Base-by-base conservation (phyloP, 2,329 filamentous ascomycete genomes). In the Aciculosporium take region DNA sequence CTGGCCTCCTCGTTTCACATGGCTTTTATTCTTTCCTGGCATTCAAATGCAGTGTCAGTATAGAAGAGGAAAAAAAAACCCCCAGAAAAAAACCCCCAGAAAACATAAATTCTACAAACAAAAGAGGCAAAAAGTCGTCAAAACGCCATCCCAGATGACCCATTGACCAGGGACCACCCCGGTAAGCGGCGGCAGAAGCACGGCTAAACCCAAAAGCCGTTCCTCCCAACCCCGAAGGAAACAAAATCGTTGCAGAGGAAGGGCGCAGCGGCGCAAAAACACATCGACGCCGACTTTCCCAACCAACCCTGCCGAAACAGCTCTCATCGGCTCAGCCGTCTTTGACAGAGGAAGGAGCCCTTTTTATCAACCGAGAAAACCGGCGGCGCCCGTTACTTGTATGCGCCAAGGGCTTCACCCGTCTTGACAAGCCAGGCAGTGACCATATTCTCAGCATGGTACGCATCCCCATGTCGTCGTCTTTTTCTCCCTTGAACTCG, bases 221-320 rank as follows among this genome's bases (percentile, higher is more conserved):
- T 56, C 51, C 50, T 50, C 52, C 49, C 46, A 52, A 53, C 50
- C 50, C 52, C 49, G 45, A 52, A 53, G 51, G 39, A 32, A 41
- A 50, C 50, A 56, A 35, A 30, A 35, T 47, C 48, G 47, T 48
- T 45, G 49, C 41, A 42, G 27, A 8, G 32, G 7, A 13, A 30
- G 29, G 6, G 50, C 39, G 45, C 45, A 4, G 20, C 12, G 13
- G 8, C 7, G 17, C n/a, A n/a, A n/a, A n/a, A n/a, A 51, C 39
- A 46, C 45, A 4, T 33, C 12, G 13, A n/a, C 7, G 17, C n/a
- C n/a, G n/a, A n/a, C n/a, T 21, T 17, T 30, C 29, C 13, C n/a
- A 13, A 17, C n/a, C n/a, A 17, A n/a, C 28, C n/a, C 6, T n/a
- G n/a, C n/a, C n/a, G n/a, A n/a, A n/a, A n/a, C n/a, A n/a, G n/a